Evolutionary conservation across 2,329 filamentous ascomycete genomes (phyloP).

Genomic region (Endocalyx cinctus): DNA sequence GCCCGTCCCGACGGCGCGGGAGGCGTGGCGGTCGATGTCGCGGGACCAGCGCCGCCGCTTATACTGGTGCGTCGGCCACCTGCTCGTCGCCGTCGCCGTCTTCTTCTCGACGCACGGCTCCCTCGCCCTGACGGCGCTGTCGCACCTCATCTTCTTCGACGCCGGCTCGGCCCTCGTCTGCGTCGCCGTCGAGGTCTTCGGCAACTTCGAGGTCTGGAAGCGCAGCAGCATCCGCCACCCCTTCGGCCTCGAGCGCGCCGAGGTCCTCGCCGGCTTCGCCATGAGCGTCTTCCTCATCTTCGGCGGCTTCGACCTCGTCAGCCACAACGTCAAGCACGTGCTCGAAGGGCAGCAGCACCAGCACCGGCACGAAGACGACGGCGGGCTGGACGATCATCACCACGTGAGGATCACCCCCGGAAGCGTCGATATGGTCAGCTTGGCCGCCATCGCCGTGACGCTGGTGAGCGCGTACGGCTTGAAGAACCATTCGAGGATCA

Average conservation of each 20-base stretch:
- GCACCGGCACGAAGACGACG: constrained; percentile 51
- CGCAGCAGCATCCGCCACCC: constrained; percentile 88
- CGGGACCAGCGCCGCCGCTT: constrained; percentile 77
- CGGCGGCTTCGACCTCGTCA: constrained; percentile 92
- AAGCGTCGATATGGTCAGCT: constrained; percentile 74
- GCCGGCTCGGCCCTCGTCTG: constrained; percentile 88
- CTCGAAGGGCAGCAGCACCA: constrained; percentile 70
- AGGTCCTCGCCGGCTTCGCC: constrained; percentile 91
- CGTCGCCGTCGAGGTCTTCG: constrained; percentile 85
- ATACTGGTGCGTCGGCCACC: constrained; percentile 87
- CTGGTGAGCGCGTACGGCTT: constrained; percentile 81
- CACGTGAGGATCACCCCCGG: constrained; percentile 61
- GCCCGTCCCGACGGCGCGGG: constrained; percentile 81
- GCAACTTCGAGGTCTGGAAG: constrained; percentile 98
- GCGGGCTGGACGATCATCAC: too few relatives aligned
- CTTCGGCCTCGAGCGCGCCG: constrained; percentile 85
- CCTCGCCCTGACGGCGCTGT: constrained; percentile 85
- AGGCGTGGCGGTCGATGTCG: constrained; percentile 88
- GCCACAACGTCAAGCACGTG: constrained; percentile 89
- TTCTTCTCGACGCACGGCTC: constrained; percentile 83
- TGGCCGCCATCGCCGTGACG: constrained; percentile 78
- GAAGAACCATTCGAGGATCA: constrained; percentile 87
- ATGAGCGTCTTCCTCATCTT: constrained; percentile 97
- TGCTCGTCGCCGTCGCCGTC: constrained; percentile 75
- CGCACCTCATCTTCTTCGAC: constrained; percentile 92